Conservation (phyloP, 805 yeast species). For the Candida fluviatilis region DNA sequence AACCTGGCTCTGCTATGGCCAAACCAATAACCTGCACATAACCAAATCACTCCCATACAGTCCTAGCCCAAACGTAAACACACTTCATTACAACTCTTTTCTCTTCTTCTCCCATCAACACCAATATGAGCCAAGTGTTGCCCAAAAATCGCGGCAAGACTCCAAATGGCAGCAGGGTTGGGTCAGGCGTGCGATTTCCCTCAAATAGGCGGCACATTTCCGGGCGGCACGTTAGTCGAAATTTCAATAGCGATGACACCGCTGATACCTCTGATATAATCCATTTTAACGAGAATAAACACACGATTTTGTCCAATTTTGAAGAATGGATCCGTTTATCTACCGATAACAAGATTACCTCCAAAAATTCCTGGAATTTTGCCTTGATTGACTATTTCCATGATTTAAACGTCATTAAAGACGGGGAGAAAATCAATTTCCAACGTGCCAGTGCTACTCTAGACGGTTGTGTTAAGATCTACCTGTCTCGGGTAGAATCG, state of each 20-base stretch:
- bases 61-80: not conserved
- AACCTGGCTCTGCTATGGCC: too few species aligned
- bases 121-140: constrained; percentile 1
- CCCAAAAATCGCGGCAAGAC: constrained; percentile 1
- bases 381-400: constrained; percentile 50
- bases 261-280: constrained; percentile 24
- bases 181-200: constrained; percentile 1
- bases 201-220: constrained; percentile 12
- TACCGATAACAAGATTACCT: constrained; percentile 46
- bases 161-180: not conserved
- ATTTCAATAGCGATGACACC: constrained; percentile 15
- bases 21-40: too few species aligned
- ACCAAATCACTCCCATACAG: not conserved
- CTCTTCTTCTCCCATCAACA: too few species aligned
- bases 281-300: constrained; percentile 38
- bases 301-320: constrained; percentile 40
- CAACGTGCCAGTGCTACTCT: constrained; percentile 88
- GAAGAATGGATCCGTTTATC: constrained; percentile 50
- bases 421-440: constrained; percentile 61
- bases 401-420: constrained; percentile 44
- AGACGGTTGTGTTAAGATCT: constrained; percentile 93
- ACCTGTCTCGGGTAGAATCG: constrained; percentile 86
- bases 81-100: too few species aligned
- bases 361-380: constrained; percentile 47
- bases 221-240: constrained; percentile 13